Base-by-base conservation (phyloP, 73 alveolate genomes). In the Blepharisma stoltei region DNA sequence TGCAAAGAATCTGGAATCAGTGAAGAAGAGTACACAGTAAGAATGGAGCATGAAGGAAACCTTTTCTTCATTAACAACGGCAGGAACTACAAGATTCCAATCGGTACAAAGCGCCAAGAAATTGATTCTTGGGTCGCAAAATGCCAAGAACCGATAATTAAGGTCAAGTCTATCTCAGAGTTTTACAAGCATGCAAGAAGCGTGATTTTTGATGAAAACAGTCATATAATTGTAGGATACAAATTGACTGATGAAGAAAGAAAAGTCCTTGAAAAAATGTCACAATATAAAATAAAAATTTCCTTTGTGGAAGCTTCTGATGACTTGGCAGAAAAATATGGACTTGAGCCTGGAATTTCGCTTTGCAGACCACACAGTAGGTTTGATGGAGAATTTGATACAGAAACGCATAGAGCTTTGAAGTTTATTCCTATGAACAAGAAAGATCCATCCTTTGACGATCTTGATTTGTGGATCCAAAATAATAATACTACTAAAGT, bases 111-210 rank as follows among this genome's bases (percentile, higher is more conserved):
- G 14, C 18, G 14, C 18, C 45, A n/a, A 14, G 73, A 60, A 8
- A 25, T 60, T 60, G 73, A 60, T 25, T 14, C 73, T 9, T 60
- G 73, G 73, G 73, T 60, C 23, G 37, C 73, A 8, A 60, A 60
- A 60, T 60, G 73, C 73, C 73, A 60, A 25, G 14, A n/a, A 2
- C 73, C 73, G 2, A 18, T 60, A 14, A 60, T 60, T 20, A 18
- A 14, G 23, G 23, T 60, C 5, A 14, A n/a, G 46, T 60, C 73
- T 14, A 60, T 25, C 2, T 11, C 18, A 60, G 18, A 60, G 2
- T 60, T 60, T 60, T 50, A 50, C 65, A 11, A 25, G 73, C 23
- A 14, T 25, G 11, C 46, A 8, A n/a, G 73, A n/a, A 14, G 45
- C 2, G 14, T 20, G 14, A 60, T 60, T 20, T 20, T 9, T 38